Base-by-base conservation (phyloP, 2,329 filamentous ascomycete species). In the Monilinia fructicola region DNA sequence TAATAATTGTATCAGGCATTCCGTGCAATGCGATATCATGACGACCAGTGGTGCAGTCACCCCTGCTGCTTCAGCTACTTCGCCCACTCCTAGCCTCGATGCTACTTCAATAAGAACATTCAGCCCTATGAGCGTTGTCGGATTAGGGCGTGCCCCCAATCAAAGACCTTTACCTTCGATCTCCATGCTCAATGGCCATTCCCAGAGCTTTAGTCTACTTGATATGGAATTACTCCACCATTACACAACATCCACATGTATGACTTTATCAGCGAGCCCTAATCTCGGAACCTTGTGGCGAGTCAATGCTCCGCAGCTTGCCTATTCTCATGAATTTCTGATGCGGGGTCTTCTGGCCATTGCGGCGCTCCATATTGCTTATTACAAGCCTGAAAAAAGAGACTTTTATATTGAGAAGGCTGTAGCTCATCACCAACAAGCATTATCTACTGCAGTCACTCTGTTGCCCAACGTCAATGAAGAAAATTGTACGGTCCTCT, bases 181-280 rank as follows among this genome's bases (percentile, higher is more conserved):
- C 16, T 23, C 50, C 18, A 46, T 44, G 28, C 48, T 61, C 28
- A 28, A 62, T 21, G 23, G 53, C 38, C 31, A 65, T 31, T n/a
- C 53, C 21, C 40, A 38, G 31, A 40, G 4, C 40, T 66, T 54
- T 12, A 55, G 31, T 31, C 69, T 82, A 1, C 71, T 79, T 14
- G 81, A 85, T 55, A 77, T 85, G 11, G 82, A 85, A 69, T 78
- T 86, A 1, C 76, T 86, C 9, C 82, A 85, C 71, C 82, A 85
- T 73, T 85, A 79, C 69, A 79, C 78, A 54, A 81, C 79, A 0
- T 79, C 79, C 12, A 85, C 83, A 0, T 79, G 78, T 62, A 75
- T 78, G n/a, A 84, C 82, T 0, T 73, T 85, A 3, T 79, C 79
- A 5, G 75, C 74, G 9, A 78, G 81, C 48, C 75, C 79, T 0